Base-by-base conservation (phyloP, 176 grass and related monocot species). In the Bonia amplexicaulis region DNA sequence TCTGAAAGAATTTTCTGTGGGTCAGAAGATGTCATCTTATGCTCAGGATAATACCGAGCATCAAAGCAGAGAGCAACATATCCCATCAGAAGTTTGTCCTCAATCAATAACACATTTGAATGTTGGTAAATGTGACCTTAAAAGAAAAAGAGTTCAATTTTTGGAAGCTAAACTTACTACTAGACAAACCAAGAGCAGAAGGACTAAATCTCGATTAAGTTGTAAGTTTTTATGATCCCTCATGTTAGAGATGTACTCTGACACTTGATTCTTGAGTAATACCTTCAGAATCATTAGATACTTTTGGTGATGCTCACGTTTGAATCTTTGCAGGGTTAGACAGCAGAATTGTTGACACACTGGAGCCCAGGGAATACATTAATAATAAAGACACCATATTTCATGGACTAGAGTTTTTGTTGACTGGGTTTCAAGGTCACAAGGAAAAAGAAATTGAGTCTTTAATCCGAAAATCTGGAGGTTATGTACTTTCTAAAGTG, bases 341-440 rank as follows among this genome's bases (percentile, higher is more conserved):
- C 20, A 64, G 76, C 66, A 76, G 71, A 73, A 66, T 47, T 64
- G 60, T 33, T 81, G 60, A 84, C 65, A 77, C 19, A 20, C 10
- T 61, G 44, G 67, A 86, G 78, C 55, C 73, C 61, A 74, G 40
- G 41, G 66, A 86, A 27, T 39, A 16, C 48, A 66, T 19, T 73
- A 52, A 83, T 79, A 80, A 69, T 75, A 90, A 90, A 80, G 85
- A 85, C 79, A 61, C 78, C 67, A 77, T 91, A 86, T 98, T 98
- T 90, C 87, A 90, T 80, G 91, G 91, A 71, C 57, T 98, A 55
- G 89, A 92, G 26, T 98, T 98, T 93, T 75, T 98, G 73, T 77
- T 98, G 75, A 98, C 92, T 87, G 95, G 95, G 67, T 93, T 98
- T 84, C 82, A 90, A 82, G 83, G 63, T 72, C 61, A 87, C 12